These are phyloP conservation scores for Trichoderma virens DNA, from an alignment of 495 filamentous ascomycete genomes.

Conservation along the genomic window DNA sequence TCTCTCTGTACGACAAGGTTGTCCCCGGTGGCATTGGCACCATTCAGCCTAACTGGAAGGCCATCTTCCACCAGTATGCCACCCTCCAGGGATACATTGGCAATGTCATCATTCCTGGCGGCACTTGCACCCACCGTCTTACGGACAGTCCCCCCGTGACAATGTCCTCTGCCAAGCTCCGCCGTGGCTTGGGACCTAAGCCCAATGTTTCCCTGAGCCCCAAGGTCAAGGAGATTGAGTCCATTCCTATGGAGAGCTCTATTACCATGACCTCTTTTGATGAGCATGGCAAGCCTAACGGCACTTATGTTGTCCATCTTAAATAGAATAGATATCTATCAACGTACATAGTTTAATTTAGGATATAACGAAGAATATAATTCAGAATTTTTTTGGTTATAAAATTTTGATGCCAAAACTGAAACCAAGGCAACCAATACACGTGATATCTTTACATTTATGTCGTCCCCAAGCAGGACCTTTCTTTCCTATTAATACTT, in stretches of 20 bases:
- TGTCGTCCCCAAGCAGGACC: too few relatives aligned
- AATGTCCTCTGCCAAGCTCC: conserved; percentile 11
- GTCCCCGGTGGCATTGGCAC: conserved; percentile 23
- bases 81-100: conserved; percentile 13
- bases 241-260: background rate
- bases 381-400: too few relatives aligned
- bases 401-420: too few relatives aligned
- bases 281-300: background rate
- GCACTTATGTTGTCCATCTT: background rate
- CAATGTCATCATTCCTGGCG: conserved; percentile 13
- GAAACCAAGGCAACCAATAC: too few relatives aligned
- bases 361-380: too few relatives aligned
- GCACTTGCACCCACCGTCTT: conserved; percentile 12
- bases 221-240: conserved; percentile 11
- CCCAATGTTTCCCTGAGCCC: conserved; percentile 11
- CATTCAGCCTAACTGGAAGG: conserved; percentile 17
- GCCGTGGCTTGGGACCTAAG: conserved; percentile 10
- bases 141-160: conserved; percentile 9
- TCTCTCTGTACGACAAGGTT: conserved; percentile 22
- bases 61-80: conserved; percentile 23
- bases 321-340: background rate
- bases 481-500: too few relatives aligned
- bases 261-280: background rate
- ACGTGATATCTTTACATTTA: too few relatives aligned
- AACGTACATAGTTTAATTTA: too few relatives aligned